Evolutionary conservation across 306 rosid genomes (phyloP), one percentile per base, ranked within the genome.

Genomic region (Quercus suber): DNA sequence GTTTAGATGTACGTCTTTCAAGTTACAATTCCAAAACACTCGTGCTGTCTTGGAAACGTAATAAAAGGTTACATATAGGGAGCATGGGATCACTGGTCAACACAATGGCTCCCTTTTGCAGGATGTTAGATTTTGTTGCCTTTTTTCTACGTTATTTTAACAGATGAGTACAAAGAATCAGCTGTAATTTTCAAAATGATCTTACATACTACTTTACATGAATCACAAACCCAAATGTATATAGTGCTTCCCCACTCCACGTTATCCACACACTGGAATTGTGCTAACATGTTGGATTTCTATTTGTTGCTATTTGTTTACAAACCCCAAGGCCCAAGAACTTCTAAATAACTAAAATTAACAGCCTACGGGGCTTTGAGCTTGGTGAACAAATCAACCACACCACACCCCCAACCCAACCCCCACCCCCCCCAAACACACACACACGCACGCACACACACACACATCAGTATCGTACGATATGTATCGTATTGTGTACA

Each of bases 21-120:
- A 84, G 27, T 80, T 74, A 76, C 86, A 78, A 84, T 80, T 91
- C 61, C 77, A 71, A 67, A 84, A 77, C 89, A 83, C 94, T 86
- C 98, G 97, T 89, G 97, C 92, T 75, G 78, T 93, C 97, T 89
- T 87, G 98, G 86, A 86, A 87, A 84, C 76, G 71, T 63, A 35
- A 30, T 19, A 35, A 84, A 88, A 86, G 69, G 37, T 52, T 20
- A 23, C 33, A 15, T 52, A 67, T 59, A 72, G 68, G 72, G 74
- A 80, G 80, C 84, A 87, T 85, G 89, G 84, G 91, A 85, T 87
- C 86, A 73, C 84, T 45, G 84, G 92, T 86, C 88, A 86, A 89
- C 83, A 67, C 82, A 73, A 65, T 45, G 33, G 45, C 76, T 84
- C 83, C 84, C 79, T 82, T 85, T 77, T 74, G 79, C 86, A 72